Evolutionary conservation across 2,329 filamentous ascomycete species (phyloP).

Genomic region (Clonostachys byssicola): DNA sequence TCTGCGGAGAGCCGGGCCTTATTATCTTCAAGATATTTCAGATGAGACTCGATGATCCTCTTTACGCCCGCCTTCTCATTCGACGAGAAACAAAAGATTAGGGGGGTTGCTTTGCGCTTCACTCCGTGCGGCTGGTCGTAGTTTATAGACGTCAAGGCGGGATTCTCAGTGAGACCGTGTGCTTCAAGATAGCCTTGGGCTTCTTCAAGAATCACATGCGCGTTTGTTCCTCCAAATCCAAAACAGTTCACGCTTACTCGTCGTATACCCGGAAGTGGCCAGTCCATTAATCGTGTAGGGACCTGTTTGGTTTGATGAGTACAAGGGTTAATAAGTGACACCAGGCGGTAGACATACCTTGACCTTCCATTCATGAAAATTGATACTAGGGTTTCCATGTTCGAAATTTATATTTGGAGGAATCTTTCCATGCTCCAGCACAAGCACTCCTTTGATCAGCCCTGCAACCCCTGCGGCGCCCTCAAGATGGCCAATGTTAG

Average conservation of each 20-base stretch:
- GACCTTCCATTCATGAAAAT: slow-evolving; percentile 40
- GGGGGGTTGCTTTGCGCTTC: background rate
- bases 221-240: slow-evolving; percentile 54
- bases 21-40: slow-evolving; percentile 17
- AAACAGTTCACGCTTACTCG: slow-evolving; percentile 53
- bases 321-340: too few relatives aligned
- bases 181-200: slow-evolving; percentile 31
- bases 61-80: slow-evolving; percentile 33
- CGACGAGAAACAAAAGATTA: slow-evolving; percentile 37
- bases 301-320: slow-evolving; percentile 19
- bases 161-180: slow-evolving; percentile 25
- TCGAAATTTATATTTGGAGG: slow-evolving; percentile 48
- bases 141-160: slow-evolving; percentile 18
- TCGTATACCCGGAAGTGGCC: slow-evolving; percentile 37
- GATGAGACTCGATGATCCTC: slow-evolving; percentile 27
- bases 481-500: slow-evolving; percentile 50
- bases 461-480: slow-evolving; percentile 47
- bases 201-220: slow-evolving; percentile 47
- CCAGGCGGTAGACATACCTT: slow-evolving; percentile 25
- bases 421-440: slow-evolving; percentile 45
- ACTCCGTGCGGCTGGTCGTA: background rate
- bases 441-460: slow-evolving; percentile 46
- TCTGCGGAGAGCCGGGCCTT: slow-evolving; percentile 1
- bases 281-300: slow-evolving; percentile 30
- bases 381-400: slow-evolving; percentile 37